Evolutionary conservation across 2,329 filamentous ascomycete species (phyloP), one percentile per base, ranked within the genome.

Genomic region (Trichocomaceae sp.): DNA sequence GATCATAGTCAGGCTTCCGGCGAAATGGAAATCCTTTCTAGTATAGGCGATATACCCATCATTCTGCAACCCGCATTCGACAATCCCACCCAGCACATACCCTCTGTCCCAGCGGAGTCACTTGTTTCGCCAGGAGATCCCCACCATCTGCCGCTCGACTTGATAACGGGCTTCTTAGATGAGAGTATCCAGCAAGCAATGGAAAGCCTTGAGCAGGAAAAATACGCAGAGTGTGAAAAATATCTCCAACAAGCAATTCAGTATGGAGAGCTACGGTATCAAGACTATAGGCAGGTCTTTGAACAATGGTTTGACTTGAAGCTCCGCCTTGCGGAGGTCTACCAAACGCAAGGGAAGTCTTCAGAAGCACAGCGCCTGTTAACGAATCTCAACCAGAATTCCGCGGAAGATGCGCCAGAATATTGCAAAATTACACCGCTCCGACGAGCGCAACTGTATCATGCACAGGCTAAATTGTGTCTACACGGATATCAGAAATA

Each of bases 281-380:
- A 47, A 4, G n/a, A 51, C 26, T 19, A 56, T 15, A 22, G 41
- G 33, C 41, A 52, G 20, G 54, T 31, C 29, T 52, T 56, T 39
- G 31, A 56, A 31, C 42, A 56, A 23, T 52, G 54, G 48, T 56
- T 56, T 45, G 54, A 56, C 7, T 33, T 56, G 19, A 41, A 56
- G 26, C 19, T 56, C 19, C 17, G 17, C 9, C 48, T 56, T 15
- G 54, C 54, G n/a, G 42, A 56, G 48, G 48, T 52, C 9, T 52
- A 46, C 13, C 20, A 46, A 20, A 52, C 23, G 31, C 37, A 52
- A 39, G 50, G 50, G 12, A 45, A 37, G n/a, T 5, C 17, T 31
- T 39, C 22, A 22, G 37, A 50, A 22, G 48, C 48, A 3, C 35
- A 42, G n/a, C 20, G 13, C 15, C 37, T 50, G 20, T 20, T 50